Percentiles rank a stretch among this genome's conserved stretches.
Evolutionary conservation across 2,329 filamentous ascomycete genomes (phyloP).

Genomic region (Fusarium decemcellulare): DNA sequence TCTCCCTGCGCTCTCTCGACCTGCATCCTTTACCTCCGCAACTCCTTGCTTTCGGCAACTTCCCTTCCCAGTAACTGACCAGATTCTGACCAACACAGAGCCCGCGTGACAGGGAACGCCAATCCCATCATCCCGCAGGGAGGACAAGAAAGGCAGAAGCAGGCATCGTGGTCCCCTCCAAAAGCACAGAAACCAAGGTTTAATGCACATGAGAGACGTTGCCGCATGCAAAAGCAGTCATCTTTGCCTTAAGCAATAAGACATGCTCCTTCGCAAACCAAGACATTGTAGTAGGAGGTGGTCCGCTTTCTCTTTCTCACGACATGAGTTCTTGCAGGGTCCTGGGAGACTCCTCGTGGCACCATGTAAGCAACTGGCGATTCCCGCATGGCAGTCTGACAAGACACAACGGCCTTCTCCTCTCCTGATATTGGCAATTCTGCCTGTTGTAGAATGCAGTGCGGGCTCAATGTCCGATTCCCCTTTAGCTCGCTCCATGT

Average conservation of each 20-base stretch:
- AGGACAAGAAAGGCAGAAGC: conserved; percentile 2
- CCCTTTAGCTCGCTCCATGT: neutral
- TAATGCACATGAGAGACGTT: conserved; percentile 16
- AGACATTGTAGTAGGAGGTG: neutral
- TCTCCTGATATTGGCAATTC: neutral
- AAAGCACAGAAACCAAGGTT: neutral
- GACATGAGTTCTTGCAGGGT: conserved; percentile 5
- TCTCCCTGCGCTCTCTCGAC: neutral
- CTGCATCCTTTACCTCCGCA: conserved; percentile 7
- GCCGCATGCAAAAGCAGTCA: conserved; percentile 6
- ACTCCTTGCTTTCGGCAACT: conserved; percentile 21
- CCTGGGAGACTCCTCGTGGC: neutral
- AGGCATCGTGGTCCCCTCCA: conserved; percentile 1
- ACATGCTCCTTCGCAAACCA: neutral
- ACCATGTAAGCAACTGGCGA: conserved; percentile 13
- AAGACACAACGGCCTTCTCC: neutral
- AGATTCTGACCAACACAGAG: conserved; percentile 10
- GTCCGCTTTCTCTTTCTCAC: conserved; percentile 2
- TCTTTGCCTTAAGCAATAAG: neutral
- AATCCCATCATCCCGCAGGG: neutral
- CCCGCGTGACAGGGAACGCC: conserved; percentile 5
- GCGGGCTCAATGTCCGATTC: neutral
- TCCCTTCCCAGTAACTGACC: conserved; percentile 25
- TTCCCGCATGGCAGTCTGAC: conserved; percentile 7
- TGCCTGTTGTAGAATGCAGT: neutral